A percentile compares a stretch with the other conserved stretches of the same genome.
phyloP scores from a whole-genome alignment of 2,329 filamentous ascomycete species.

The Colletotrichum nymphaeae region DNA sequence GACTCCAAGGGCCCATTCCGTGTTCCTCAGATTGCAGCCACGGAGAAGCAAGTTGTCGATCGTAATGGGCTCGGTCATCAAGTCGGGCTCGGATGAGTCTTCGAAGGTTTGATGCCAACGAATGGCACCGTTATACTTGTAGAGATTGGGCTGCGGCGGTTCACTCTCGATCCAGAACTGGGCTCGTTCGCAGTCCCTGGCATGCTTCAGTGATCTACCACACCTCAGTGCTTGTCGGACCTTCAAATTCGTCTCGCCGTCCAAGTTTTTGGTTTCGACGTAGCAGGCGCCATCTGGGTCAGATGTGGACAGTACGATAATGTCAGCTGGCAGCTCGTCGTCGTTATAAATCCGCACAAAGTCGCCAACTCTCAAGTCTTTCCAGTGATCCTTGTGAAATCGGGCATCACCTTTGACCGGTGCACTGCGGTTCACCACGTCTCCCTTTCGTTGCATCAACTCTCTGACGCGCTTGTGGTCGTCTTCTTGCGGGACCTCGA shows the following conservation, averaged over 20 bases:
- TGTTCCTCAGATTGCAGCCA: conserved; percentile 94
- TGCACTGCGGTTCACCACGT: conserved; percentile 79
- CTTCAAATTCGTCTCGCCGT: conserved; percentile 97
- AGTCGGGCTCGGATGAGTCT: conserved; percentile 69
- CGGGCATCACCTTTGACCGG: conserved; percentile 76
- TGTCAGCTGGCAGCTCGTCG: conserved; percentile 92
- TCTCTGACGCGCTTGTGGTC: conserved; percentile 49
- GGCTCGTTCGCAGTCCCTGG: conserved; percentile 89
- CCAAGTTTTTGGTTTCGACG: conserved; percentile 97
- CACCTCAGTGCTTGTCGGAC: conserved; percentile 91
- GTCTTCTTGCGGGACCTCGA: conserved; percentile 52
- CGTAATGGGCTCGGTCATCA: conserved; percentile 91
- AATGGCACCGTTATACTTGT: conserved; percentile 92
- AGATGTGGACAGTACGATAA: conserved; percentile 92
- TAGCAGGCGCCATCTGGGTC: conserved; percentile 96
- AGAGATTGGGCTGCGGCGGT: conserved; percentile 90
- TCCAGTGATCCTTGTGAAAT: conserved; percentile 96
- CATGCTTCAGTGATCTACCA: conserved; percentile 84
- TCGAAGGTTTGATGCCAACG: conserved; percentile 84
- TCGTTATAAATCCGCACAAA: conserved; percentile 97
- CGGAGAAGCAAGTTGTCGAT: conserved; percentile 96
- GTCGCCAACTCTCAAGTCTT: conserved; percentile 93
- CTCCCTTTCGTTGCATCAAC: conserved; percentile 59
- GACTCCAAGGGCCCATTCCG: conserved; percentile 93
- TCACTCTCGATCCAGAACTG: conserved; percentile 93